phyloP scores from a whole-genome alignment of 2,329 filamentous ascomycete genomes.

The Alternaria sp. region DNA sequence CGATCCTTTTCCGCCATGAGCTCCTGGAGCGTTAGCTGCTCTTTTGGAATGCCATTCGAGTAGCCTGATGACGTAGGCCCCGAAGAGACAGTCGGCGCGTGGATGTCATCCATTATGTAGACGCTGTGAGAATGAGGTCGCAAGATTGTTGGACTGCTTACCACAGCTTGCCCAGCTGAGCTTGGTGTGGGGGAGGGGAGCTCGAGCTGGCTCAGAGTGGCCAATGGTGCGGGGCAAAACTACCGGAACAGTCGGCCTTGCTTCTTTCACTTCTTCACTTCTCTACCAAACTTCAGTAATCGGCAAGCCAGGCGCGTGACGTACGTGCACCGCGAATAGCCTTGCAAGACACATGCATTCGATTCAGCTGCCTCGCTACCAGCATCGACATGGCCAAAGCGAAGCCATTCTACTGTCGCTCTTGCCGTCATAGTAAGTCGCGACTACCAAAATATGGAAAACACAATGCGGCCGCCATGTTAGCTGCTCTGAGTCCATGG shows the following conservation, averaged over 20 bases:
- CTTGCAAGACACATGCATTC: not conserved
- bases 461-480: conserved; percentile 18
- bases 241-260: conserved; percentile 6
- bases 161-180: not conserved
- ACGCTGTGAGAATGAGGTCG: not conserved
- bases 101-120: conserved; percentile 69
- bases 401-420: not conserved
- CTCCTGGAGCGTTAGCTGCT: conserved; percentile 75
- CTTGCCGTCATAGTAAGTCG: conserved; percentile 20
- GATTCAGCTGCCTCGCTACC: not conserved
- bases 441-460: conserved; percentile 14
- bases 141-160: not conserved
- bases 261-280: not conserved
- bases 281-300: not conserved
- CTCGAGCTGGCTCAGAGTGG: conserved; percentile 9
- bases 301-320: not conserved
- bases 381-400: not conserved
- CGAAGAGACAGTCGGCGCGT: conserved; percentile 76
- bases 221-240: conserved; percentile 21
- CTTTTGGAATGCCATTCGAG: conserved; percentile 67
- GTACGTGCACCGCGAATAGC: not conserved
- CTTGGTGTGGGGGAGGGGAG: conserved; percentile 10
- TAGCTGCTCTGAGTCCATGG: conserved; percentile 6
- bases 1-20: conserved; percentile 85
- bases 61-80: conserved; percentile 72